These are phyloP conservation scores for Trichosporon sp. DNA, from an alignment of 1,284 basidiomycete species.

Conservation along the genomic window DNA sequence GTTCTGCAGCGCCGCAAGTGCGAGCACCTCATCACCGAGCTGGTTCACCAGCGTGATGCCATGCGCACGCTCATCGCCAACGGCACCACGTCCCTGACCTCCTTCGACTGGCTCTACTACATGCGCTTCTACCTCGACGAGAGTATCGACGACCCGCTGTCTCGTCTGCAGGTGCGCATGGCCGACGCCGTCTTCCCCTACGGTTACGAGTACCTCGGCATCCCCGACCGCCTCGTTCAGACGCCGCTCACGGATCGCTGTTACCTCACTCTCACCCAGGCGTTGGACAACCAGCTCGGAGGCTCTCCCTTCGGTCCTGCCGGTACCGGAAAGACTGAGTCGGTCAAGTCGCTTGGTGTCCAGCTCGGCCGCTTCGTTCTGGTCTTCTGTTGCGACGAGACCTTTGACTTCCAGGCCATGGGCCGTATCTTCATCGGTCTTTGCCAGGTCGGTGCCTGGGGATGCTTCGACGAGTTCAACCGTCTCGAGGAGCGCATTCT, in stretches of 20 bases:
- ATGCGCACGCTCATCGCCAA: slow-evolving; percentile 72
- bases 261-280: slow-evolving; percentile 94
- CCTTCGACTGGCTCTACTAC: slow-evolving; percentile 93
- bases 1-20: slow-evolving; percentile 91
- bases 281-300: slow-evolving; percentile 87
- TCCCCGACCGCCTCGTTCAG: slow-evolving; percentile 93
- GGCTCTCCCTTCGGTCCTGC: slow-evolving; percentile 98
- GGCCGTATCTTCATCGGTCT: slow-evolving; percentile 97
- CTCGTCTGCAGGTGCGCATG: slow-evolving; percentile 73
- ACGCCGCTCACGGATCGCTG: slow-evolving; percentile 97
- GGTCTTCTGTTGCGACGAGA: slow-evolving; percentile 99
- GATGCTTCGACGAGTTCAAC: slow-evolving; percentile 98
- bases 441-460: slow-evolving; percentile 99
- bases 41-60: slow-evolving; percentile 96
- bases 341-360: slow-evolving; percentile 96
- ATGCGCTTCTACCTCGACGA: slow-evolving; percentile 96
- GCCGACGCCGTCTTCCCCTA: slow-evolving; percentile 94
- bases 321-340: slow-evolving; percentile 99
- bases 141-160: slow-evolving; percentile 65
- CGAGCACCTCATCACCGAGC: slow-evolving; percentile 97
- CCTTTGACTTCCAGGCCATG: slow-evolving; percentile 99
- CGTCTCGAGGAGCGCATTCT: slow-evolving; percentile 96
- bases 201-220: slow-evolving; percentile 98
- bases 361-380: slow-evolving; percentile 96
- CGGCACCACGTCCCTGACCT: slow-evolving; percentile 61